Evolutionary conservation across 345 rosid species (phyloP).

Genomic region (rapeseed (Brassica napus)): Da-Ae NC_063447.1:30926501-30927000

Average conservation of each 20-base stretch:
- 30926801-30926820: too few species aligned
- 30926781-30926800: background rate
- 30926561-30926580: slow-evolving; percentile 41
- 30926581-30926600: slow-evolving; percentile 45
- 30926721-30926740: slow-evolving; percentile 52
- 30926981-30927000: background rate
- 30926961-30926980: background rate
- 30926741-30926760: slow-evolving; percentile 32
- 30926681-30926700: slow-evolving; percentile 45
- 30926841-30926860: too few species aligned
- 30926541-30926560: slow-evolving; percentile 45
- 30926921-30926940: too few species aligned
- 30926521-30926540: slow-evolving; percentile 40
- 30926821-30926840: too few species aligned
- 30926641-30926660: slow-evolving; percentile 45
- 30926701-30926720: slow-evolving; percentile 36
- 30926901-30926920: too few species aligned
- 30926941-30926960: background rate
- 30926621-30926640: slow-evolving; percentile 46
- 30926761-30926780: background rate
- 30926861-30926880: too few species aligned
- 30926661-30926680: slow-evolving; percentile 38
- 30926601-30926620: slow-evolving; percentile 46
- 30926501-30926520: slow-evolving; percentile 53
- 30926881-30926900: too few species aligned